A percentile compares a stretch with the other conserved stretches of the same genome.
phyloP scores from a whole-genome alignment of 208 protist species.

The Leishmania mexicana region DNA sequence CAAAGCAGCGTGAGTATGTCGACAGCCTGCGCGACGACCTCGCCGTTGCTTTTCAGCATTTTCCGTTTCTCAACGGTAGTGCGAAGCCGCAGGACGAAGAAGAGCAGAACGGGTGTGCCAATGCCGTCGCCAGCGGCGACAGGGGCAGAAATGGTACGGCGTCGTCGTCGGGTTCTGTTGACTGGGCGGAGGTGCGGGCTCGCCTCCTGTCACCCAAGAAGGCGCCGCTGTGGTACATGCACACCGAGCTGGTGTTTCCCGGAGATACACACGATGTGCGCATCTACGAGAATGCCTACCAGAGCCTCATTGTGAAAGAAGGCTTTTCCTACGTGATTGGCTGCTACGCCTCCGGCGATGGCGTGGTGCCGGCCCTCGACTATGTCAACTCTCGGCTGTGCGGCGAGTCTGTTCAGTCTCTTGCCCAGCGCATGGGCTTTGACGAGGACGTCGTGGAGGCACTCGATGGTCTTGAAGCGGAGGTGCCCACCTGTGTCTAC shows the following conservation, averaged over 20 bases:
- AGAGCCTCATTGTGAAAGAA: constrained; percentile 45
- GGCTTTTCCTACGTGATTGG: constrained; percentile 64
- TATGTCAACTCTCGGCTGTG: constrained; percentile 57
- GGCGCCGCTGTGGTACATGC: constrained; percentile 18
- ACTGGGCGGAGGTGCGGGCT: constrained; percentile 27
- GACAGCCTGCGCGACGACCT: constrained; percentile 19
- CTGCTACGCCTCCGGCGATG: constrained; percentile 63
- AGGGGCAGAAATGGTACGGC: not conserved
- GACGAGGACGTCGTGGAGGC: constrained; percentile 3
- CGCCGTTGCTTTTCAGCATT: constrained; percentile 12
- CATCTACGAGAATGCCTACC: constrained; percentile 50
- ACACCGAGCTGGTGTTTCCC: constrained; percentile 17
- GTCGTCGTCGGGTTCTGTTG: constrained; percentile 6
- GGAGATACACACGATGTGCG: constrained; percentile 11
- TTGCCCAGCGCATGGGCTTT: constrained; percentile 22
- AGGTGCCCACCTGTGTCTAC: not conserved
- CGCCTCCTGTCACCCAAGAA: constrained; percentile 20
- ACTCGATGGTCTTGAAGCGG: constrained; percentile 12
- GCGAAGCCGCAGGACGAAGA: constrained; percentile 2
- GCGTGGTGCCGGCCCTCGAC: constrained; percentile 60
- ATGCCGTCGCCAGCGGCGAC: not conserved
- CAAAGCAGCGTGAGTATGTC: constrained; percentile 43
- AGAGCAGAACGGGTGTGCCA: not conserved
- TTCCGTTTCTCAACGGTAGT: constrained; percentile 41
- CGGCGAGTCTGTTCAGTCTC: constrained; percentile 30